Evolutionary conservation across 805 yeast genomes (phyloP), one percentile per base, ranked within the genome.

Genomic region (Kregervanrija fluxuum): DNA sequence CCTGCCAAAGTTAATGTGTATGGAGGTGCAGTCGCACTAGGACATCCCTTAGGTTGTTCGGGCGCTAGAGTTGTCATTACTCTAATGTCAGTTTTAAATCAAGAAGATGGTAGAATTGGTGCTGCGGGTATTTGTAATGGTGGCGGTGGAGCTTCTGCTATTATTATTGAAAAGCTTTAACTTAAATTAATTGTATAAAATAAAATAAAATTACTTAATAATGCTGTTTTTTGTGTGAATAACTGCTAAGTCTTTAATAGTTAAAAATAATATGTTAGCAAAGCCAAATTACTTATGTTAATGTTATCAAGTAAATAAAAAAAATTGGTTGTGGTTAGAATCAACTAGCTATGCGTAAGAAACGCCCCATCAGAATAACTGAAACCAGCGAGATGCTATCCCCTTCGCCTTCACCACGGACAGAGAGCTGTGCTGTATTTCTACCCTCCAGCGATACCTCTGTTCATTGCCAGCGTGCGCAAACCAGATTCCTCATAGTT

Each of bases 61-160:
- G 97, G 97, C 67, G 95, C 95, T 39, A 79, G 97, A 74, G 77
- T 93, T 59, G 79, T 93, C 46, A 90, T 87, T 54, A 93, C 99
- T 30, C 75, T 93, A 66, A 59, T 80, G 47, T 77, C 88, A 41
- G 89, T 90, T 13, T 77, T 93, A 61, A 54, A 67, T 34, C 96
- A 91, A 71, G 98, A 93, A 73, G 68, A 68, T 45, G 95, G 91
- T 56, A 87, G 83, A 70, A 66, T 81, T 55, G 99, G 99, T 65
- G 88, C 80, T 54, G 97, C 96, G 58, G 96, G 88, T 65, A 83
- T 93, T 62, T 93, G 99, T 77, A 93, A 93, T 67, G 99, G 99
- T 73, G 99, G 99, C 60, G 99, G 99, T 65, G 99, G 99, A 64
- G 98, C 97, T 41, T 84, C 95, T 45, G 82, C 98, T 22, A 73